These are phyloP conservation scores for Pisolithus thermaeus DNA, from an alignment of 1,284 basidiomycete genomes.

Conservation along the genomic window DNA sequence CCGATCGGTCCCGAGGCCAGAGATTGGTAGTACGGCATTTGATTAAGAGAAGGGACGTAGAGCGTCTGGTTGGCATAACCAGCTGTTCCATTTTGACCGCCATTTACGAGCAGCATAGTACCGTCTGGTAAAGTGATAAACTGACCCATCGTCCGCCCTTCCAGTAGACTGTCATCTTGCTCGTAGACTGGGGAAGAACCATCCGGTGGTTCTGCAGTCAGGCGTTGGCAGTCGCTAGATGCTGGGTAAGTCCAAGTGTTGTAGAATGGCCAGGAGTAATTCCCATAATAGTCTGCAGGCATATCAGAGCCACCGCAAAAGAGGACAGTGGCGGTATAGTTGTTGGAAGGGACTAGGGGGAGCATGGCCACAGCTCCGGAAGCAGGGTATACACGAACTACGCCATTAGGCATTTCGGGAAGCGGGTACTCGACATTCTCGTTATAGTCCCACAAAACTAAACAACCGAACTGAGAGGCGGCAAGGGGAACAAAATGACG, in stretches of 20 bases:
- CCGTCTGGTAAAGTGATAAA: slow-evolving; percentile 77
- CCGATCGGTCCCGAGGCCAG: slow-evolving; percentile 59
- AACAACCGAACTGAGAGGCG: slow-evolving; percentile 11
- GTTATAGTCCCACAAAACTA: slow-evolving; percentile 60
- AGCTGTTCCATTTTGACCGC: slow-evolving; percentile 70
- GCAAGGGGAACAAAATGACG: slow-evolving; percentile 8
- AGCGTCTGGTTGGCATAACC: slow-evolving; percentile 45
- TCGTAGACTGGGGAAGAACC: slow-evolving; percentile 48
- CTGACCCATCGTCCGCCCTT: slow-evolving; percentile 83
- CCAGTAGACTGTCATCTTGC: slow-evolving; percentile 72
- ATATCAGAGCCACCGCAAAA: slow-evolving; percentile 88
- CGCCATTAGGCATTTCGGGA: slow-evolving; percentile 57
- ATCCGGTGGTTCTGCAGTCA: slow-evolving; percentile 76
- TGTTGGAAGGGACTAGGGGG: slow-evolving; percentile 84
- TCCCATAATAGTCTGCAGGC: slow-evolving; percentile 64
- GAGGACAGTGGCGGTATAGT: slow-evolving; percentile 79
- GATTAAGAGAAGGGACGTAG: slow-evolving; percentile 33
- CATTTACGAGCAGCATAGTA: slow-evolving; percentile 72
- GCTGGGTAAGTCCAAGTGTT: slow-evolving; percentile 64
- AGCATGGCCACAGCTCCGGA: slow-evolving; percentile 89
- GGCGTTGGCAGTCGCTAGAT: slow-evolving; percentile 61
- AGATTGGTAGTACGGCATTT: slow-evolving; percentile 62
- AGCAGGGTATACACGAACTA: slow-evolving; percentile 87
- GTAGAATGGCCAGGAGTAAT: slow-evolving; percentile 63
- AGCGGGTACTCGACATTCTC: slow-evolving; percentile 57